Evolutionary conservation across 352 stramenopile genomes (phyloP).

Genomic region (Pythium folliculosum): DNA sequence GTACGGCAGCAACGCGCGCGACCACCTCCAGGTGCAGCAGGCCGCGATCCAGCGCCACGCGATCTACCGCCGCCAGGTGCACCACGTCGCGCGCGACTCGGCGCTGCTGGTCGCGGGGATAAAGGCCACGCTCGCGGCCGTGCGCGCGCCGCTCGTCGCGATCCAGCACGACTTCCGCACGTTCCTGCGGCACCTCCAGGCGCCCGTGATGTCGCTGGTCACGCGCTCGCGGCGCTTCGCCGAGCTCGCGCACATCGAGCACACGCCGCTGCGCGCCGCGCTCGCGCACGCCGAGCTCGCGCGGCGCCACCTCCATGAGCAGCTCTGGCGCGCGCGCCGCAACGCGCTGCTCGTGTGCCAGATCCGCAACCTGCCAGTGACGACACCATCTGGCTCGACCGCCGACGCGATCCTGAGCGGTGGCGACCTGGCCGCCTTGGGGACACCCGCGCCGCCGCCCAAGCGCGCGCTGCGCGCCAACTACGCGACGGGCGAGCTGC

Average conservation of each 20-base stretch:
- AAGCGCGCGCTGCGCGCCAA: conserved; percentile 49
- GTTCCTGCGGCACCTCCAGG: conserved; percentile 52
- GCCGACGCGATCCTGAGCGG: conserved; percentile 18
- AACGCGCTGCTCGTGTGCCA: conserved; percentile 70
- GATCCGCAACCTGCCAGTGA: conserved; percentile 39
- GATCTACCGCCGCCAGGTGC: conserved; percentile 54
- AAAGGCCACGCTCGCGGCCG: conserved; percentile 40
- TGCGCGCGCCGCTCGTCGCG: conserved; percentile 51
- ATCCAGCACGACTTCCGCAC: conserved; percentile 54
- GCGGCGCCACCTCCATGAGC: conserved; percentile 66
- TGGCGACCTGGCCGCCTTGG: not conserved
- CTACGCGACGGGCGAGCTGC: conserved; percentile 56
- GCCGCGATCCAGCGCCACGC: conserved; percentile 53
- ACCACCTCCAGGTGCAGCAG: conserved; percentile 62
- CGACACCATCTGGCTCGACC: not conserved
- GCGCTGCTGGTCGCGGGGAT: conserved; percentile 42
- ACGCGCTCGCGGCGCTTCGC: conserved; percentile 48
- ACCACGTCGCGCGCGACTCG: conserved; percentile 45
- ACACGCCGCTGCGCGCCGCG: conserved; percentile 49
- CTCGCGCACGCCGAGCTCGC: conserved; percentile 45
- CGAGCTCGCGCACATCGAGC: conserved; percentile 50
- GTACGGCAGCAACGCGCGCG: conserved; percentile 60
- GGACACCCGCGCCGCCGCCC: not conserved
- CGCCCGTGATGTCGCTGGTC: conserved; percentile 55
- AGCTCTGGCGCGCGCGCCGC: conserved; percentile 57